phyloP scores from a whole-genome alignment of 306 rosid genomes.

The Herpetospermum pedunculosum region DNA sequence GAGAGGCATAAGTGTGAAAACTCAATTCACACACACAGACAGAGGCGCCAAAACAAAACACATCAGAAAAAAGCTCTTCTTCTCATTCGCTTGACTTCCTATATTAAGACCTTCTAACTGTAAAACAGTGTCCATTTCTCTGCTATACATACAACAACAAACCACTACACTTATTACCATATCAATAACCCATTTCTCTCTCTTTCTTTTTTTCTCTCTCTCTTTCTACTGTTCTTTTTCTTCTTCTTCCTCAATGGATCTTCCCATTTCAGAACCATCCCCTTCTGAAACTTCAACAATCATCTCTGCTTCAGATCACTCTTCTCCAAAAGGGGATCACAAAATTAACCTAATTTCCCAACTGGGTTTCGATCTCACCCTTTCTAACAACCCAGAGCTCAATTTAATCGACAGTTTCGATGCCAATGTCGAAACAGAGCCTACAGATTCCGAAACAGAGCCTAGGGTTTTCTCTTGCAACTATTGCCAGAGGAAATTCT shows the following conservation, averaged over 20 bases:
- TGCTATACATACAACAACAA: constrained; percentile 25
- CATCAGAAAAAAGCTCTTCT: constrained; percentile 18
- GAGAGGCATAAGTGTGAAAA: background rate
- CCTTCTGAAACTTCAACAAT: constrained; percentile 34
- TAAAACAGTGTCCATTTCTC: constrained; percentile 31
- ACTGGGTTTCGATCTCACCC: constrained; percentile 56
- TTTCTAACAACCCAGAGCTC: constrained; percentile 45
- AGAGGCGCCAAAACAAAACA: background rate
- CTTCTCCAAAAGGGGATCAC: constrained; percentile 12
- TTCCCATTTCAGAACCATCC: constrained; percentile 20
- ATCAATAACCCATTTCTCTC: constrained; percentile 16
- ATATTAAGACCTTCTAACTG: constrained; percentile 73
- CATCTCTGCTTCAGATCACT: constrained; percentile 21
- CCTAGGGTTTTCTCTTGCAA: constrained; percentile 79
- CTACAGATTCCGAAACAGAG: constrained; percentile 14
- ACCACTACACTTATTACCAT: constrained; percentile 22
- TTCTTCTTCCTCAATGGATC: constrained; percentile 22
- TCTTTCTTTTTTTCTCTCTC: background rate
- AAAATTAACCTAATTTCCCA: constrained; percentile 14
- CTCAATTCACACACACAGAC: background rate
- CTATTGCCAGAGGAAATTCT: constrained; percentile 81
- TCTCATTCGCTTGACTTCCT: constrained; percentile 28
- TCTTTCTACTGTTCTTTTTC: background rate
- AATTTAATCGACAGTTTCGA: constrained; percentile 59
- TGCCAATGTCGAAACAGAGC: constrained; percentile 23